phyloP scores from a whole-genome alignment of 805 yeast species.

The Lipomyces mesembrius region DNA sequence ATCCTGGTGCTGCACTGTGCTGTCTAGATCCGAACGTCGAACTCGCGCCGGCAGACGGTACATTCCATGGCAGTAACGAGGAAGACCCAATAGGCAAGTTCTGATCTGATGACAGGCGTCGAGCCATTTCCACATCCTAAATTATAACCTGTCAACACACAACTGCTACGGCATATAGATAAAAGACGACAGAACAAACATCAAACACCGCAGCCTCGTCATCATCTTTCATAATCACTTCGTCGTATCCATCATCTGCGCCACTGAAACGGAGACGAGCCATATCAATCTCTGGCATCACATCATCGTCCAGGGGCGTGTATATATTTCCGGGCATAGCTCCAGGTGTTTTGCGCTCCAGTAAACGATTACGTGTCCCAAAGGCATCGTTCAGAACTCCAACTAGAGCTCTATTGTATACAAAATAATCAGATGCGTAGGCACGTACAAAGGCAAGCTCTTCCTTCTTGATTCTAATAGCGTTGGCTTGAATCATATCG shows the following conservation, averaged over 20 bases:
- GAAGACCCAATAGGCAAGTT: constrained; percentile 11
- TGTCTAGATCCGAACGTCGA: background rate
- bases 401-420: constrained; percentile 7
- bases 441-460: background rate
- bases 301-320: background rate
- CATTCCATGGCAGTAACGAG: constrained; percentile 18
- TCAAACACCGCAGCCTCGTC: constrained; percentile 6
- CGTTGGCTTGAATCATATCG: constrained; percentile 14
- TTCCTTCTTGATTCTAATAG: background rate
- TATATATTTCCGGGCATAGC: background rate
- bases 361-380: background rate
- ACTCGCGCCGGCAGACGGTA: constrained; percentile 6
- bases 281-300: constrained; percentile 6
- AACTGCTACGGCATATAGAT: background rate
- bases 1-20: background rate
- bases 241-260: constrained; percentile 4
- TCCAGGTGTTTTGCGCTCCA: background rate
- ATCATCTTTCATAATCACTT: background rate
- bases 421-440: constrained; percentile 14
- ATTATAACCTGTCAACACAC: background rate
- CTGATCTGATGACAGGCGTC: constrained; percentile 17
- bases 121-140: constrained; percentile 18
- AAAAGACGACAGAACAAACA: background rate
- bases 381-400: background rate
- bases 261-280: constrained; percentile 12